Base-by-base conservation (phyloP, 2,329 filamentous ascomycete genomes). In the Tolypocladium capitatum region DNA sequence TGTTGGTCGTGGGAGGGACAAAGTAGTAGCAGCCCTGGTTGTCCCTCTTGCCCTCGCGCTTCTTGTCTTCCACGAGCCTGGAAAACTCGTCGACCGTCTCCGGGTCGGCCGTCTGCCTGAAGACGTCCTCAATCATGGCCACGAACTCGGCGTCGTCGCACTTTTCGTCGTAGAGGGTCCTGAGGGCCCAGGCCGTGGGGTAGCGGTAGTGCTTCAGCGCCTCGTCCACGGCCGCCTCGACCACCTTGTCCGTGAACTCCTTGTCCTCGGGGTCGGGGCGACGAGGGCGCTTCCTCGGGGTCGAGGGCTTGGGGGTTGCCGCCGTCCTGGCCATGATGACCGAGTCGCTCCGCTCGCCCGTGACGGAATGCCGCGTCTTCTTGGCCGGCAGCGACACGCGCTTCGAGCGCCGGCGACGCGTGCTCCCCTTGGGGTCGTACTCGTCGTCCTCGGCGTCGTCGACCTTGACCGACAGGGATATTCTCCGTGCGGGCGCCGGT, bases 131-230 rank as follows among this genome's bases (percentile, higher is more conserved):
- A 42, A 82, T 64, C 68, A 81, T 73, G 51, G 68, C 63, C 49
- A 81, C 65, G 55, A 81, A 78, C 33, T 65, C 64, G 16, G 68
- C 62, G 53, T 80, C 69, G 35, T 64, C 60, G 41, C 68, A 68
- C 50, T 74, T 71, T 57, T 81, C 76, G 53, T 82, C 76, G 60
- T 79, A 82, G 50, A 81, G 67, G 14, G 70, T 73, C 46, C 77
- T 70, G 50, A 83, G 66, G 38, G 79, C 78, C 67, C 73, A 82
- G 2, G 79, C 80, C 9, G 78, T 82, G 47, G 77, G 75, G 58
- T 78, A 81, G 49, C 76, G 74, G 51, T 69, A 68, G 56, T 75
- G 70, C 50, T 69, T 65, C 44, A 83, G 61, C 5, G 78, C 78
- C 56, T 79, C 71, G 10, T 78, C 71, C 30, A 81, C 75, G n/a